Evolutionary conservation across 176 grass and related monocot species (phyloP).

Genomic region (Carex kokanica): DNA sequence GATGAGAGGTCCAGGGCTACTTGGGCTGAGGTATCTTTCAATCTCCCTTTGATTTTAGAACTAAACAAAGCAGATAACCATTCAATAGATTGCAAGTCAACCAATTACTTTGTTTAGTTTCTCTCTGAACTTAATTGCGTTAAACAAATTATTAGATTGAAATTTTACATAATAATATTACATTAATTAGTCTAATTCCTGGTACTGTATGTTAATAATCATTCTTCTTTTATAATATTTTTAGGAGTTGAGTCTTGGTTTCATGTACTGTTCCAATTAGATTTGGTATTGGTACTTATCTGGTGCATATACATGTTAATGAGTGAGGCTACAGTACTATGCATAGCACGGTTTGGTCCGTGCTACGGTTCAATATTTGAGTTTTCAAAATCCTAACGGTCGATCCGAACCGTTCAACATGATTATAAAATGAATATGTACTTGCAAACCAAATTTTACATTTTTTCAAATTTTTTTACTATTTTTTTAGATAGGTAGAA

Average conservation of each 20-base stretch:
- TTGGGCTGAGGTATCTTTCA: slow-evolving; percentile 70
- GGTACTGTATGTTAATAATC: background rate
- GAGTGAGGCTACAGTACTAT: too few relatives aligned
- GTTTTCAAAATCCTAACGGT: too few relatives aligned
- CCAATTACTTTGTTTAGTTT: background rate
- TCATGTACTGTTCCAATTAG: background rate
- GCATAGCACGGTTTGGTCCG: too few relatives aligned
- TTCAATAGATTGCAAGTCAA: background rate
- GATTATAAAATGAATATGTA: too few relatives aligned
- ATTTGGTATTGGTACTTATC: background rate
- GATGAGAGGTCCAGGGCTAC: slow-evolving; percentile 63
- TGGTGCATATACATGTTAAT: background rate
- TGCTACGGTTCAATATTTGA: too few relatives aligned
- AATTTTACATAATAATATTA: background rate
- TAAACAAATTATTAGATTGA: background rate
- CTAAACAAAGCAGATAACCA: background rate
- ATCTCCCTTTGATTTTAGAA: background rate
- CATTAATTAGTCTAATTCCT: background rate
- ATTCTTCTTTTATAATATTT: background rate
- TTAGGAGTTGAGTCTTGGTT: background rate
- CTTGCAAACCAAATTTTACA: too few relatives aligned
- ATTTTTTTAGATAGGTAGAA: too few relatives aligned
- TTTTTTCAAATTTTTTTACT: too few relatives aligned
- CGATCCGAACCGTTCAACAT: too few relatives aligned
- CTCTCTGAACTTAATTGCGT: background rate